These are phyloP conservation scores for Delonix regia DNA, from an alignment of 306 rosid genomes.

Conservation along the genomic window DNA sequence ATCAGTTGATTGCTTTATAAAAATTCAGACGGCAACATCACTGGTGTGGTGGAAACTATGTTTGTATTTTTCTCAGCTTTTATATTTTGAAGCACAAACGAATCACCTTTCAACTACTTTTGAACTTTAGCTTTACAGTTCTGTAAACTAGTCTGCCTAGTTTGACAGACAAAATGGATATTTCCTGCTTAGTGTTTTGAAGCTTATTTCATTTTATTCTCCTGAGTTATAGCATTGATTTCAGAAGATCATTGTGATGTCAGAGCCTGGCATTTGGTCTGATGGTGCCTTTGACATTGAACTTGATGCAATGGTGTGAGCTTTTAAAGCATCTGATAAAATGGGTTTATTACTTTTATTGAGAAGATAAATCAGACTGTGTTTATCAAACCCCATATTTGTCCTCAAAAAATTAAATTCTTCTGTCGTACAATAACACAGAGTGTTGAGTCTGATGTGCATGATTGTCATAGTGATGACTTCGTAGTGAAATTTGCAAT, in stretches of 20 bases:
- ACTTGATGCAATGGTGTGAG: neutral
- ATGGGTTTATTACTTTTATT: neutral
- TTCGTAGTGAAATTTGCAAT: conserved; percentile 13
- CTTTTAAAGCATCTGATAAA: conserved; percentile 7
- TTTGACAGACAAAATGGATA: conserved; percentile 24
- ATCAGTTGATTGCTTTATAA: neutral
- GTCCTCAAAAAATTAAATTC: conserved; percentile 9
- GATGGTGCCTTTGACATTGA: neutral
- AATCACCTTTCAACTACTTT: neutral
- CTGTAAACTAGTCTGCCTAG: conserved; percentile 1
- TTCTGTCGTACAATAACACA: conserved; percentile 2
- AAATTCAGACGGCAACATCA: conserved; percentile 21
- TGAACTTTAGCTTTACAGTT: conserved; percentile 22
- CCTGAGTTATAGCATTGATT: conserved; percentile 26
- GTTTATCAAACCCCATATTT: neutral
- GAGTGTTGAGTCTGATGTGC: conserved; percentile 8
- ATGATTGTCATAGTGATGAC: conserved; percentile 18
- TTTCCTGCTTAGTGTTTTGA: conserved; percentile 29
- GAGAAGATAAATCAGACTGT: neutral
- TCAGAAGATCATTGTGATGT: conserved; percentile 30
- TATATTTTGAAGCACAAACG: conserved; percentile 6
- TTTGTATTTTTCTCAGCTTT: conserved; percentile 1
- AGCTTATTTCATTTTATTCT: conserved; percentile 13
- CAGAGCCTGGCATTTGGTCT: neutral
- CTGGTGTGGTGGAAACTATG: neutral